Evolutionary conservation across 225 moss, liverwort and hornwort genomes (phyloP).

Genomic region (Physcomitrium patens): DNA sequence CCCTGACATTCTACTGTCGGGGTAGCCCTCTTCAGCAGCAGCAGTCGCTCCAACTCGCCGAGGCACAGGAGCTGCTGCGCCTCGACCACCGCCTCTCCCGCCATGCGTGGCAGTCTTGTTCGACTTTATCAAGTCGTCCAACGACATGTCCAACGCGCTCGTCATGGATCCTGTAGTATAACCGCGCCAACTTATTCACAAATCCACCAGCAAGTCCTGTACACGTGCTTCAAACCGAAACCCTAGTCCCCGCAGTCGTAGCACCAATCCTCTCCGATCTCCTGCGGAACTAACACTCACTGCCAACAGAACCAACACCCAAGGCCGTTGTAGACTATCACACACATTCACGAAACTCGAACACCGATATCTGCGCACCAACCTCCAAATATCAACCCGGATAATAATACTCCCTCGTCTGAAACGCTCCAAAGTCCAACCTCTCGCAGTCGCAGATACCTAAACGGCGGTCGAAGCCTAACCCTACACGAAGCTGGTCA

Average conservation of each 20-base stretch:
- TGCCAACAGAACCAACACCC: not conserved
- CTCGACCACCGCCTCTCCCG: constrained; percentile 67
- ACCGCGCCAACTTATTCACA: constrained; percentile 1
- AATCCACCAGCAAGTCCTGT: not conserved
- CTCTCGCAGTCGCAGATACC: constrained; percentile 25
- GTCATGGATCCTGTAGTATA: constrained; percentile 60
- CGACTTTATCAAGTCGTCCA: constrained; percentile 99
- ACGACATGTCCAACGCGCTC: constrained; percentile 96
- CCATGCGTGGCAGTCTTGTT: constrained; percentile 92
- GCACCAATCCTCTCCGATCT: constrained; percentile 9
- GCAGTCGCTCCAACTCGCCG: constrained; percentile 71
- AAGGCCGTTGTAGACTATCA: constrained; percentile 14
- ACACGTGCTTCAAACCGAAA: constrained; percentile 25
- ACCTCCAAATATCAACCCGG: constrained; percentile 32
- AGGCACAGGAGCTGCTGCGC: constrained; percentile 57
- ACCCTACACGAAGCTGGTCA: not conserved
- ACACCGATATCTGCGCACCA: constrained; percentile 24
- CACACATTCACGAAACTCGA: constrained; percentile 2
- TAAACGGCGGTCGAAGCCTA: constrained; percentile 16
- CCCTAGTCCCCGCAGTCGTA: constrained; percentile 31
- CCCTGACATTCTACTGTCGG: constrained; percentile 79
- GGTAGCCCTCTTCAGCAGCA: constrained; percentile 68
- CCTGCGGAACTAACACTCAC: constrained; percentile 25
- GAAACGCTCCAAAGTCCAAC: constrained; percentile 3
- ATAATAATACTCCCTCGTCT: constrained; percentile 30